Conservation (phyloP, 768 basidiomycete species). For the Gymnopilus junonius region DNA sequence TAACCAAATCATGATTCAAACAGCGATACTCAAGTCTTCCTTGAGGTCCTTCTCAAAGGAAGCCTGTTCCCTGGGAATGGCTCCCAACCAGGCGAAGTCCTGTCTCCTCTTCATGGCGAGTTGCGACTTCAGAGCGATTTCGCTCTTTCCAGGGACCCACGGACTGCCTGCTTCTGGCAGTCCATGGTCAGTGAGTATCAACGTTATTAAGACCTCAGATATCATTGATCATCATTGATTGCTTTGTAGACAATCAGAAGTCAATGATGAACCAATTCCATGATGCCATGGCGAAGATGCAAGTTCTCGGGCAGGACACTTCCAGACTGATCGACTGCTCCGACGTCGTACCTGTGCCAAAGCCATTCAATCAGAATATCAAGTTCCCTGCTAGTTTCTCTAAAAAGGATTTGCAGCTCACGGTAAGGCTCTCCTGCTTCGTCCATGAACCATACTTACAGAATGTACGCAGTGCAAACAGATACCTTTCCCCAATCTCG, state of each 20-base stretch:
- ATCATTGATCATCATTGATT: neutral
- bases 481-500: neutral
- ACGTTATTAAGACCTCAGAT: neutral
- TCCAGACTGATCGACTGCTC: slow-evolving; percentile 39
- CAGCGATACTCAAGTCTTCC: slow-evolving; percentile 37
- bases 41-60: slow-evolving; percentile 34
- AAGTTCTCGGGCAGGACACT: slow-evolving; percentile 31
- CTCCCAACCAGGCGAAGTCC: slow-evolving; percentile 32
- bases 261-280: slow-evolving; percentile 27
- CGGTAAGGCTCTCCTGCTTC: neutral
- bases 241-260: slow-evolving; percentile 22
- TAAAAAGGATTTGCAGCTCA: neutral
- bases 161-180: slow-evolving; percentile 18
- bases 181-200: slow-evolving; percentile 9
- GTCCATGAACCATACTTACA: neutral
- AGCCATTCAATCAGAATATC: slow-evolving; percentile 3
- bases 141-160: slow-evolving; percentile 17
- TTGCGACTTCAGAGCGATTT: slow-evolving; percentile 43
- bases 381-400: slow-evolving; percentile 7
- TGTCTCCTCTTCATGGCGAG: slow-evolving; percentile 37
- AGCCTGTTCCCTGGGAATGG: slow-evolving; percentile 15
- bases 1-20: neutral
- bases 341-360: slow-evolving; percentile 27
- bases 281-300: slow-evolving; percentile 36
- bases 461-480: neutral